phyloP scores from a whole-genome alignment of 1,284 basidiomycete genomes.

The Melampsora larici-populina region DNA sequence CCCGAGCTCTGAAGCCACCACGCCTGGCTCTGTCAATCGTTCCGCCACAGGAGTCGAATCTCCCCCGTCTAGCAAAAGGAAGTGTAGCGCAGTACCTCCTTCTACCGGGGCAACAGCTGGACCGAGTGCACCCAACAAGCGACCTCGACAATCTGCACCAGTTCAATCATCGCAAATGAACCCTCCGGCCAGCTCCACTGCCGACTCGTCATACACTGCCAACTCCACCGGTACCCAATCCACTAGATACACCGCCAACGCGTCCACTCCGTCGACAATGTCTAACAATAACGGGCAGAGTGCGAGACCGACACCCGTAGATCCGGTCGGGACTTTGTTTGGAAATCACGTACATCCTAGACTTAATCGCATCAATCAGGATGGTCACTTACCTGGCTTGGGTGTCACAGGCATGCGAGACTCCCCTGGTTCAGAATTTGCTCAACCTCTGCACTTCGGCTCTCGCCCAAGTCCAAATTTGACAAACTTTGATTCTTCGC shows the following conservation, averaged over 20 bases:
- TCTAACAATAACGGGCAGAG: neutral
- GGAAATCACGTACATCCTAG: too few species aligned
- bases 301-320: neutral
- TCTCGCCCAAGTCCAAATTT: neutral
- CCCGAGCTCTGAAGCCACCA: neutral
- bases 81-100: too few species aligned
- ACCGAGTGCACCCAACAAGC: constrained; percentile 7
- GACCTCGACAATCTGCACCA: constrained; percentile 7
- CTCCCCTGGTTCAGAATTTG: neutral
- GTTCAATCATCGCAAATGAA: neutral
- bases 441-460: neutral
- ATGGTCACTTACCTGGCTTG: too few species aligned
- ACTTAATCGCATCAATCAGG: too few species aligned
- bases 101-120: too few species aligned
- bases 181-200: neutral
- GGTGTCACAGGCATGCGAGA: neutral
- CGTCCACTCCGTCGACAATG: neutral
- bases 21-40: too few species aligned
- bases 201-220: neutral
- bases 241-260: too few species aligned
- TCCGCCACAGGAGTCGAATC: too few species aligned
- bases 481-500: too few species aligned
- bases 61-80: too few species aligned
- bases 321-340: neutral
- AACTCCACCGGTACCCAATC: neutral